Evolutionary conservation across 257 asterid species (phyloP), one percentile per base, ranked within the genome.

Genomic region (Ilex asprella): DNA sequence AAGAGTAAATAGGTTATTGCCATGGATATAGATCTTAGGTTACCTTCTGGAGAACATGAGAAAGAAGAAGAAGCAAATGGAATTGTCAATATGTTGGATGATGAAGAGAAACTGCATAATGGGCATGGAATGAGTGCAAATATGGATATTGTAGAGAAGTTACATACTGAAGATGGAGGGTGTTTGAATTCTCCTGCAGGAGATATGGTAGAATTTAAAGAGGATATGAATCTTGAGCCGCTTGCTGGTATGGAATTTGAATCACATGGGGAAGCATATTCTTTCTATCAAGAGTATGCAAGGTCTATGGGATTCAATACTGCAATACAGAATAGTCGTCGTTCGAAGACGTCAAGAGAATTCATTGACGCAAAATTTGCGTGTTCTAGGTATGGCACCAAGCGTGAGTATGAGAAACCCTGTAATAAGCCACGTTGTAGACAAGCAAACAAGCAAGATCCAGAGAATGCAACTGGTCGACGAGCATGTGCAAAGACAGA

Each of bases 181-280:
- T 85, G 71, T 30, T 66, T 73, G 75, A 75, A 75, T 61, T 77
- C 86, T 59, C 83, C 93, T 39, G 60, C 81, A 29, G 66, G 60
- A 16, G 83, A 76, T 64, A 75, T 78, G 78, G 64, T 52, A 66
- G 87, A 81, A 63, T 78, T 82, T 61, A 87, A 84, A 61, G 96
- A 92, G 62, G 84, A 80, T 62, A 69, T 88, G 6, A 82, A 83
- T 79, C 96, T 92, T 44, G 99, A 92, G 82, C 99, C 99, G 55
- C 96, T 92, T 63, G 86, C 94, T 13, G 97, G 97, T 30, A 92
- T 89, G 99, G 99, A 92, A 66, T 92, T 92, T 68, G 95, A 82
- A 67, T 92, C 99, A 11, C 99, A 89, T 52, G 96, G 88, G 15
- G 99, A 83, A 35, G 99, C 99, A 55, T 92, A 89, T 67, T 80